Base-by-base conservation (phyloP, 257 asterid species). In the Anisodus acutangulus region DNA sequence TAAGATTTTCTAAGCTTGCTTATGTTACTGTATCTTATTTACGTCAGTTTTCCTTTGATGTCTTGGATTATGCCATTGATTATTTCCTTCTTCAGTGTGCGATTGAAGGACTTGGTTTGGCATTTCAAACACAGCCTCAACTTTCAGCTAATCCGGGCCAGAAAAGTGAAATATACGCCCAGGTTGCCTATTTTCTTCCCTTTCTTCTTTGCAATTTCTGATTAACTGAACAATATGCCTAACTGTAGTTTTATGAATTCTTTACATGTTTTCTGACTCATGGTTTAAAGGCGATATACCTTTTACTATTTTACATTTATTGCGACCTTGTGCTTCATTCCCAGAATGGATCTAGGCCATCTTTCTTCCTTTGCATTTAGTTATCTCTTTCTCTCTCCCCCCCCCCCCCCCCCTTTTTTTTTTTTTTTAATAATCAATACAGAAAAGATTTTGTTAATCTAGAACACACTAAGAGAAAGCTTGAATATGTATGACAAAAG, bases 101-200 rank as follows among this genome's bases (percentile, higher is more conserved):
- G 82, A 86, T 86, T 84, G 98, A 97, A 89, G 98, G 98, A 81
- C 90, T 93, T 82, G 84, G 85, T 84, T 87, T 97, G 81, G 92
- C 91, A 83, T 97, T 90, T 85, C 97, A 92, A 92, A 90, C 94
- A 69, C 98, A 92, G 86, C 97, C 98, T 84, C 98, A 95, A 83
- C 88, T 91, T 84, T 91, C 95, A 15, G 91, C 89, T 82, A 91
- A 88, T 88, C 91, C 93, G 7, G 92, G 92, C 85, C 93, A 87
- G 90, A 95, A 85, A 90, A 92, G 88, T 37, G 99, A 95, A 91
- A 93, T 95, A 84, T 90, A 85, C 82, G 97, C 98, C 43, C 91
- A 93, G 99, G 99, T 94, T 74, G 81, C 92, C 35, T 19, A 70
- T 78, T 78, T 78, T 31, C 82, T 78, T 78, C 82, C 63, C 64